Base-by-base conservation (phyloP, 768 basidiomycete species). In the Daedaleopsis sinensis region DNA sequence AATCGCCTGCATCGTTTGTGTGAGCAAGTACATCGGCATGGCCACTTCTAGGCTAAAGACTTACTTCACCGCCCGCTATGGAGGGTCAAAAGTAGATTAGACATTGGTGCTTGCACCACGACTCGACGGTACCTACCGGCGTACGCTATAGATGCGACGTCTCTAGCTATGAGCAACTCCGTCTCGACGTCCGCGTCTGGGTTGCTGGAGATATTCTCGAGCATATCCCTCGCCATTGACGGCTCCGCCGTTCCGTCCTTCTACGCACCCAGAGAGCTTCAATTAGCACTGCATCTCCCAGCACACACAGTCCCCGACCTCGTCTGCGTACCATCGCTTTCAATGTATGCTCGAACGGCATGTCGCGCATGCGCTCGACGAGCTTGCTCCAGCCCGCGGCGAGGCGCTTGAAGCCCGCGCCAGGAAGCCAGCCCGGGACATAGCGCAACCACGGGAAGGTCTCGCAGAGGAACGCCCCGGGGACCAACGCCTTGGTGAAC, bases 351-450 rank as follows among this genome's bases (percentile, higher is more conserved):
- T 32, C 27, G 27, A 32, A 32, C 42, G 42, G 42, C 44, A 46
- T 46, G 21, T 15, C 44, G n/a, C 18, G 9, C 18, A n/a, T 46
- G 18, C n/a, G 9, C 18, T 15, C 16, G n/a, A 15, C 18, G 44
- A 18, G 15, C 44, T n/a, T 46, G 5, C 18, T 46, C 21, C 18
- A 46, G 16, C 18, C 21, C 5, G 15, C 15, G 32, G 18, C 48
- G 8, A 57, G 51, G 18, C 44, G 43, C 39, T 66, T 46, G 44
- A 46, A 46, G n/a, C 21, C 44, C 5, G 44, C 44, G 18, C 44
- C 44, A 18, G 60, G 24, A 65, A 67, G 3, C 60, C 52, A 61
- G 1, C 55, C 7, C 9, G 63, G 59, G 0, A 61, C 37, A 15
- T 61, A 35, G 5, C 44, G 43, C 36, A 65, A 47, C 24, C 52